Base-by-base conservation (phyloP, 176 grass and related monocot genomes). In the Eleusine indica region DNA sequence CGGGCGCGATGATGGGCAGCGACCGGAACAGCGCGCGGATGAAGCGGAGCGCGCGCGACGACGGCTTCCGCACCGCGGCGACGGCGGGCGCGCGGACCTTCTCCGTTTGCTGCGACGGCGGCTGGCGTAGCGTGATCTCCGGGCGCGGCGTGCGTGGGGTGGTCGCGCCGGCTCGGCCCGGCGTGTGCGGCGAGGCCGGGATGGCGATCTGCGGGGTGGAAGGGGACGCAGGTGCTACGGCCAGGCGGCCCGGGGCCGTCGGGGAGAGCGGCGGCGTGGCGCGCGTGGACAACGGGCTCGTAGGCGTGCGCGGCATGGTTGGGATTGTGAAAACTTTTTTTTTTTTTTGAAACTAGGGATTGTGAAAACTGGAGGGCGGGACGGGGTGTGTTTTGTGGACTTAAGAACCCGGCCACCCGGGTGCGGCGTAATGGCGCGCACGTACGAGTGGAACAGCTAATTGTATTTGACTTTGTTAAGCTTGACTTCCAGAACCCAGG, bases 1-100 rank as follows among this genome's bases (percentile, higher is more conserved):
- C 80, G 16, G 95, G 89, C 51, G 82, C 84, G 37, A 98, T 49
- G 83, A 98, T 86, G 48, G 96, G 92, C 53, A 98, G 83, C 35
- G 96, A 88, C 15, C 91, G 92, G 85, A 98, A 69, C 76, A 95
- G 76, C 6, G 91, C 87, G 46, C 89, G 96, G 80, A 98, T 76
- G 16, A 85, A 89, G 44, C 89, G 92, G 58, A 90, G 47, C 57
- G 57, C 79, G 89, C 78, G 81, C 70, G 88, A 89, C 62, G 88
- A 89, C 29, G 71, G 90, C 75, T 61, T 80, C 18, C 84, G 77
- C 41, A 77, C 32, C 32, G 32, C 32, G 32, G 32, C 80, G 60
- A 78, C 46, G 57, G 88, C 54, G 78, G 78, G 14, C 12, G 58
- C 62, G 74, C 69, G 84, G 67, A 8, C 9, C 11, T 91, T 93